Percentiles rank a stretch among this genome's conserved stretches.
phyloP scores from a whole-genome alignment of 2,329 filamentous ascomycete genomes.

The Parastagonospora avenae region DNA sequence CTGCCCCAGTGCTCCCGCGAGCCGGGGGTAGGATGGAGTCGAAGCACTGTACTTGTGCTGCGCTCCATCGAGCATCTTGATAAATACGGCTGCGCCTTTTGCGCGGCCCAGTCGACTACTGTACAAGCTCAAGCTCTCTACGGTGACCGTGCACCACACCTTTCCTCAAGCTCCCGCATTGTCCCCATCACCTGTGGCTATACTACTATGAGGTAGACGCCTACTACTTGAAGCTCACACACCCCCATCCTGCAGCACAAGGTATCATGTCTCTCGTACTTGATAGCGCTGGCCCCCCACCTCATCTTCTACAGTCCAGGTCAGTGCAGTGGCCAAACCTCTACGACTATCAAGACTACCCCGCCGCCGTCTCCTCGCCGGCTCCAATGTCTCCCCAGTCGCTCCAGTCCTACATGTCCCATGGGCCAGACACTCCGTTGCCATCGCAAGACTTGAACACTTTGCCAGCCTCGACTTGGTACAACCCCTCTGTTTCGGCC shows the following conservation, averaged over 20 bases:
- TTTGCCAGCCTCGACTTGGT: slow-evolving; percentile 38
- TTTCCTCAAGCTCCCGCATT: slow-evolving; percentile 11
- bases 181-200: slow-evolving; percentile 12
- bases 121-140: slow-evolving; percentile 10
- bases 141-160: slow-evolving; percentile 9
- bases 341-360: slow-evolving; percentile 32
- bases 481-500: slow-evolving; percentile 34
- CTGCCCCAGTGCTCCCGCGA: slow-evolving; percentile 24
- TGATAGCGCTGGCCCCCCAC: slow-evolving; percentile 42
- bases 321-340: slow-evolving; percentile 35
- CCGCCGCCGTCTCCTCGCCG: slow-evolving; percentile 34
- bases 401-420: slow-evolving; percentile 35
- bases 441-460: slow-evolving; percentile 30
- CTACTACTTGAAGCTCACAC: slow-evolving; percentile 13
- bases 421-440: slow-evolving; percentile 32
- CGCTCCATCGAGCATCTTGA: slow-evolving; percentile 22
- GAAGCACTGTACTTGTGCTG: slow-evolving; percentile 38
- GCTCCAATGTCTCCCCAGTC: slow-evolving; percentile 41
- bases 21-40: slow-evolving; percentile 41
- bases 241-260: slow-evolving; percentile 10
- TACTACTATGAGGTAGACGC: slow-evolving; percentile 18
- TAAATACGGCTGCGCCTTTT: slow-evolving; percentile 27
- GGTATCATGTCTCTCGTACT: slow-evolving; percentile 42
- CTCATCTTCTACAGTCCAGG: slow-evolving; percentile 37
- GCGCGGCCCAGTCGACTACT: slow-evolving; percentile 22